Base-by-base conservation (phyloP, 768 basidiomycete genomes). In the Amylocystis lapponica region DNA sequence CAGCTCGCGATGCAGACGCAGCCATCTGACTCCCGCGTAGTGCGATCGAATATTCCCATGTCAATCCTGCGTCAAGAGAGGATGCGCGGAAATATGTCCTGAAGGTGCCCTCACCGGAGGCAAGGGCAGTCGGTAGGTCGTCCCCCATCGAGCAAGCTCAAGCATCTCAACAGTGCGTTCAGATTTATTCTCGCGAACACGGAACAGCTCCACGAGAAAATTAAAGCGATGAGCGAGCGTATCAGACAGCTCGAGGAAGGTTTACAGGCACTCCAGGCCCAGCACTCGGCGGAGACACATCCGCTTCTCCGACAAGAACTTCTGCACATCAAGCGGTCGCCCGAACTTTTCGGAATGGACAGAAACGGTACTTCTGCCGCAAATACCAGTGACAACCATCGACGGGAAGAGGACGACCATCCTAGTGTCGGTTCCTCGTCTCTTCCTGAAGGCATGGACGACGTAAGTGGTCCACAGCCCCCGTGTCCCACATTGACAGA, bases 171-270 rank as follows among this genome's bases (percentile, higher is more conserved):
- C 41, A 16, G 11, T 16, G 13, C 21, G 26, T 4, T 12, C 45
- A 82, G 82, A 58, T 83, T 83, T 50, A 81, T 84, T 35, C 72
- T 84, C 22, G 82, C 82, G n/a, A 83, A 83, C 52, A 83, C 81
- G 20, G 81, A 83, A 57, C 72, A 68, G 19, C 70, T 83, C 7
- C 83, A 84, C 47, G 81, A 82, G 42, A 84, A 82, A 62, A 84
- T 84, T 41, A 74, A 74, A 40, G 49, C 70, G 22, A 68, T 86
- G 36, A 72, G 78, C 26, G 76, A 65, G 47, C 76, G 83, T 36
- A 79, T 84, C 39, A 74, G 79, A 35, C 69, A 76, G 45, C 69
- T 86, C 16, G 83, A 86, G 57, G 81, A 83, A 52, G 81, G 78
- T 13, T 72, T 86, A 4, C 62, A 66, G 3, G 62, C 71, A 32